phyloP scores from a whole-genome alignment of 495 filamentous ascomycete genomes.

The Xylaria palmicola region DNA sequence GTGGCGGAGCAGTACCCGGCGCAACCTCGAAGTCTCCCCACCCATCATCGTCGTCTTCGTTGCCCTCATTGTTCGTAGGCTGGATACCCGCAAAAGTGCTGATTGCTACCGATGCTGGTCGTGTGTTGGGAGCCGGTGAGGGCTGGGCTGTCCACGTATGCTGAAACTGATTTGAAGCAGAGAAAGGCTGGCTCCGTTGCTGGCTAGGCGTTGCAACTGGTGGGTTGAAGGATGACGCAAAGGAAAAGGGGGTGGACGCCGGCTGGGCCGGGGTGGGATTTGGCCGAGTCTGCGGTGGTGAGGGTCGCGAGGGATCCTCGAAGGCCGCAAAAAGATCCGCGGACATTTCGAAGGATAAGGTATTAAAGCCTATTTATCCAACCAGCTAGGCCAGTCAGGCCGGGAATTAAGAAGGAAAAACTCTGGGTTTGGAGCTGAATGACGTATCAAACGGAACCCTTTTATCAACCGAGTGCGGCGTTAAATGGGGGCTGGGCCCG shows the following conservation, averaged over 20 bases:
- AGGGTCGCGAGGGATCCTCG: constrained; percentile 41
- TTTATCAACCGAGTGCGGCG: too few relatives aligned
- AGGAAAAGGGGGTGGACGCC: constrained; percentile 18
- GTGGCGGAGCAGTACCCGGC: constrained; percentile 12
- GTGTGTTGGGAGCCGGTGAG: neutral
- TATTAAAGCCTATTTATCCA: neutral
- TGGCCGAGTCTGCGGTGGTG: constrained; percentile 28
- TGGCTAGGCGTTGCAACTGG: constrained; percentile 22
- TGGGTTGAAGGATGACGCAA: constrained; percentile 18
- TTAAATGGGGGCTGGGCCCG: too few relatives aligned
- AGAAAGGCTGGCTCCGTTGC: constrained; percentile 21
- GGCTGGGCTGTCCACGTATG: constrained; percentile 1
- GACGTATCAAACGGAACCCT: too few relatives aligned
- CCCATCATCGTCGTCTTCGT: constrained; percentile 56
- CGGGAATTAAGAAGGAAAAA: too few relatives aligned
- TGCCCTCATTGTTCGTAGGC: constrained; percentile 3
- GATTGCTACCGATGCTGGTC: neutral
- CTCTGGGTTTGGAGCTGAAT: too few relatives aligned
- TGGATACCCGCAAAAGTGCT: neutral
- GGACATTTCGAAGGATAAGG: constrained; percentile 56
- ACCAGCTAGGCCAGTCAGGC: too few relatives aligned
- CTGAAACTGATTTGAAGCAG: constrained; percentile 6
- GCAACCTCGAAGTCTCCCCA: constrained; percentile 76
- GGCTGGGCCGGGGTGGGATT: constrained; percentile 13
- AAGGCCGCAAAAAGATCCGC: constrained; percentile 74